These are phyloP conservation scores for Elsinoe perseae DNA, from an alignment of 2,329 filamentous ascomycete species.

Conservation along the genomic window DNA sequence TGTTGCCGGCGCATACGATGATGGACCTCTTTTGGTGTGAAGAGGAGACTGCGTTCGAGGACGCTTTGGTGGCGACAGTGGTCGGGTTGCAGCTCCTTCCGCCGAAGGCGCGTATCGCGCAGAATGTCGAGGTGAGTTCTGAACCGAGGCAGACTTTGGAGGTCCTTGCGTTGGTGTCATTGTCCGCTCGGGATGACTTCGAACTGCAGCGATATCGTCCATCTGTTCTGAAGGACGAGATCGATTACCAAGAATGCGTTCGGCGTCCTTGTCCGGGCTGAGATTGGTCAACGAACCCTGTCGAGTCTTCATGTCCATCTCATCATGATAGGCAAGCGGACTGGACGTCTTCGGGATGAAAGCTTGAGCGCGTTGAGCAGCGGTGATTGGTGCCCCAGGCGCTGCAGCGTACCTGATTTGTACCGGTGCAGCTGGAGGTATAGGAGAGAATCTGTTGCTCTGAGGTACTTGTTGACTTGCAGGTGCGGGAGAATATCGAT, in stretches of 20 bases:
- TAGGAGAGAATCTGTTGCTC: conserved; percentile 29
- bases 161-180: conserved; percentile 13
- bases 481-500: conserved; percentile 26
- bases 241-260: background rate
- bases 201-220: background rate
- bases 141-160: conserved; percentile 7
- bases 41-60: conserved; percentile 54
- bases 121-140: conserved; percentile 5
- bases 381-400: conserved; percentile 30
- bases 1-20: conserved; percentile 34
- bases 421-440: conserved; percentile 28
- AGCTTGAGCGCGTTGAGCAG: conserved; percentile 35
- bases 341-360: conserved; percentile 60
- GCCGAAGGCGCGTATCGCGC: conserved; percentile 7
- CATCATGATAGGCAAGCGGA: conserved; percentile 48
- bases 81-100: background rate
- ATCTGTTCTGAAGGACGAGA: background rate
- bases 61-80: conserved; percentile 36
- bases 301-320: conserved; percentile 24
- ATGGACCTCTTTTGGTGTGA: conserved; percentile 44
- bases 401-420: conserved; percentile 35
- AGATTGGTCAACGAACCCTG: background rate
- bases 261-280: conserved; percentile 6
- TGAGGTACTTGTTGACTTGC: conserved; percentile 17
- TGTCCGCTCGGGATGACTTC: background rate